Evolutionary conservation across 495 filamentous ascomycete species (phyloP).

Genomic region (Annulohypoxylon stygium): DNA sequence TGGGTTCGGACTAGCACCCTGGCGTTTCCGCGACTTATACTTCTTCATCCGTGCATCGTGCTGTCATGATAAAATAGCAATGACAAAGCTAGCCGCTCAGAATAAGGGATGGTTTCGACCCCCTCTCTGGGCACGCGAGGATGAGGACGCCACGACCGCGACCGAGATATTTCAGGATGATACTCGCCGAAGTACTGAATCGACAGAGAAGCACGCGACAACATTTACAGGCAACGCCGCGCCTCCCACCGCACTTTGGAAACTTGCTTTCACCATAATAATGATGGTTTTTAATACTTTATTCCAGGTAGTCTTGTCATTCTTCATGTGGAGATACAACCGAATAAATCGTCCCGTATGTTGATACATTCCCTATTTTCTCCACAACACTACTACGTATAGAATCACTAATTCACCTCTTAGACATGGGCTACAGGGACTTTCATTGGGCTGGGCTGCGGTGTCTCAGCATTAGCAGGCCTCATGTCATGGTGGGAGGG

Average conservation of each 20-base stretch:
- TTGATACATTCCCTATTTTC: background rate
- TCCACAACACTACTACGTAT: background rate
- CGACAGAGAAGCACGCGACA: constrained; percentile 56
- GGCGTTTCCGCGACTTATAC: constrained; percentile 85
- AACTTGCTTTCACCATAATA: constrained; percentile 73
- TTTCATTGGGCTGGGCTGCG: constrained; percentile 32
- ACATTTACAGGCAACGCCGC: constrained; percentile 68
- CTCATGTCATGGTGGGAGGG: constrained; percentile 46
- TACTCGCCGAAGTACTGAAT: constrained; percentile 58
- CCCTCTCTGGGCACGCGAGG: constrained; percentile 20
- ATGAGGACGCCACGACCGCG: background rate
- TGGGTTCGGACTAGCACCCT: constrained; percentile 85
- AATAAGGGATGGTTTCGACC: constrained; percentile 40
- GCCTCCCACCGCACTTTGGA: constrained; percentile 70
- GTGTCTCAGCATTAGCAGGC: constrained; percentile 31
- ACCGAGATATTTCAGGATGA: constrained; percentile 20
- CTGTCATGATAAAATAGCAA: constrained; percentile 47
- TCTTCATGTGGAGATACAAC: constrained; percentile 76
- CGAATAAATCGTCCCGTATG: constrained; percentile 65
- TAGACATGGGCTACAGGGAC: constrained; percentile 36
- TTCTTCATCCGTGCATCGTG: constrained; percentile 57
- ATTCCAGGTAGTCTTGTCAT: constrained; percentile 70
- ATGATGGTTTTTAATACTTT: constrained; percentile 73
- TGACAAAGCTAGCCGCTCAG: constrained; percentile 30
- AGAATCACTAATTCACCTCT: background rate